Evolutionary conservation across 805 yeast genomes (phyloP), one percentile per base, ranked within the genome.

Genomic region (Sugiyamaella marilandica): DNA sequence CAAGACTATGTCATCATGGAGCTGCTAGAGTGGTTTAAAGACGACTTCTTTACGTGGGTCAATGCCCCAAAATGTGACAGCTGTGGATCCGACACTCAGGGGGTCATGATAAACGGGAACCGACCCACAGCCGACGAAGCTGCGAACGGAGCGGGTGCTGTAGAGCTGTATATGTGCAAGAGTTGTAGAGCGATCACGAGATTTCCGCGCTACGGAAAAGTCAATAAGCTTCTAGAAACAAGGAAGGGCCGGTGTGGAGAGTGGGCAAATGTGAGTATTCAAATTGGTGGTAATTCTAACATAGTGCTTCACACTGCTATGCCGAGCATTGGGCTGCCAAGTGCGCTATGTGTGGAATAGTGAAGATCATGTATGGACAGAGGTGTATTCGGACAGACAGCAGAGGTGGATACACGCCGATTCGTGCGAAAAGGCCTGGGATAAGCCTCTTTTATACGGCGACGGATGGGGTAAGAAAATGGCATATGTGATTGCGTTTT

Each of bases 301-400:
- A 24, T 19, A 62, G 63, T 81, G 92, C 57, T 90, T 91, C 64
- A 76, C 86, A 44, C 71, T 88, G 34, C 69, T 90, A 1, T 70
- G 91, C 50, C 74, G 82, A 26, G 81, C 96, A 0, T 70, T 91
- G 41, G 87, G 84, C 0, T 63, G 82, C 3, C 73, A 81, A 26
- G 79, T 80, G 1, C 70, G 98, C 49, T 90, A 85, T 62, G 71
- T 91, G 1, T 87, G 95, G 95, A 90, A 89, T 66, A 72, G 79
- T 7, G 98, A 92, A 65, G 98, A 92, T 65, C 98, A 92, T 66
- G 97, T 88, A 1, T 92, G 98, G 98, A 85, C 95, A 62, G 98
- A 92, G 64, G 84, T 85, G 61, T 91, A 81, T 65, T 86, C 95
- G 1, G 66, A 61, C 0, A 62, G 70, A 18, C 72, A 79, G 57